A percentile compares a stretch with the other conserved stretches of the same genome.
These are phyloP conservation scores for Teratosphaeria nubilosa DNA, from an alignment of 2,329 filamentous ascomycete genomes.

Conservation along the genomic window DNA sequence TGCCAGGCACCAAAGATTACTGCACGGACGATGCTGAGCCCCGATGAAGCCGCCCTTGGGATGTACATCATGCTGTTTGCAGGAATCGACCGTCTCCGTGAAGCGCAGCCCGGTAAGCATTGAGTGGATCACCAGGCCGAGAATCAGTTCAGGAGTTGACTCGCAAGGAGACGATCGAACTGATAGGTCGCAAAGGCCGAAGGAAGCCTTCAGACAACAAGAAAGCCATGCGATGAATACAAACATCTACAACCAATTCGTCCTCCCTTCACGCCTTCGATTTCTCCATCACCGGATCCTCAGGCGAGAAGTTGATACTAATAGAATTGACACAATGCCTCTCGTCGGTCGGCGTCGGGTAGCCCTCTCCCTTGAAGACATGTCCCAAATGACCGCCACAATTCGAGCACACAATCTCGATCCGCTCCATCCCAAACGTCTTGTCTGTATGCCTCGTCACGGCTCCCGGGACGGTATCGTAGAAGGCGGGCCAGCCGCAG, in stretches of 20 bases:
- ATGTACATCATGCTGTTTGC: no score
- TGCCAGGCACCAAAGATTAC: no score
- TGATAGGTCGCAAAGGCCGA: not conserved
- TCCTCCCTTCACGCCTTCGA: slow-evolving; percentile 18
- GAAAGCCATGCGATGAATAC: not conserved
- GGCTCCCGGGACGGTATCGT: slow-evolving; percentile 85
- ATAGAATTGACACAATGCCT: slow-evolving; percentile 94
- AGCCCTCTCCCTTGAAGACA: slow-evolving; percentile 85
- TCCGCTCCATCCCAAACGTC: slow-evolving; percentile 71
- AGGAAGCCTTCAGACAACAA: not conserved
- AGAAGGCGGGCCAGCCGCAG: slow-evolving; percentile 97
- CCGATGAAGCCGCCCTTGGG: no score
- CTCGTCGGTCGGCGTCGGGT: slow-evolving; percentile 79
- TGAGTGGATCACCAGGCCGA: no score
- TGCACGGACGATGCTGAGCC: no score
- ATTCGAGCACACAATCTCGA: slow-evolving; percentile 88
- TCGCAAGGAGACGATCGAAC: no score
- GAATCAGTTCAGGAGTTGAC: no score
- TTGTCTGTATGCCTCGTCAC: slow-evolving; percentile 72
- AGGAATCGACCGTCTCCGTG: no score
- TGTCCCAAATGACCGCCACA: slow-evolving; percentile 88
- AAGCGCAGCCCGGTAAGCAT: no score
- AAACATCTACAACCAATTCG: not conserved
- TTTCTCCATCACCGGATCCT: slow-evolving; percentile 40
- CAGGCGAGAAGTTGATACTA: slow-evolving; percentile 71